A percentile compares a stretch with the other conserved stretches of the same genome.
phyloP scores from a whole-genome alignment of 2,329 filamentous ascomycete species.

The Colletotrichum gloeosporioides region DNA sequence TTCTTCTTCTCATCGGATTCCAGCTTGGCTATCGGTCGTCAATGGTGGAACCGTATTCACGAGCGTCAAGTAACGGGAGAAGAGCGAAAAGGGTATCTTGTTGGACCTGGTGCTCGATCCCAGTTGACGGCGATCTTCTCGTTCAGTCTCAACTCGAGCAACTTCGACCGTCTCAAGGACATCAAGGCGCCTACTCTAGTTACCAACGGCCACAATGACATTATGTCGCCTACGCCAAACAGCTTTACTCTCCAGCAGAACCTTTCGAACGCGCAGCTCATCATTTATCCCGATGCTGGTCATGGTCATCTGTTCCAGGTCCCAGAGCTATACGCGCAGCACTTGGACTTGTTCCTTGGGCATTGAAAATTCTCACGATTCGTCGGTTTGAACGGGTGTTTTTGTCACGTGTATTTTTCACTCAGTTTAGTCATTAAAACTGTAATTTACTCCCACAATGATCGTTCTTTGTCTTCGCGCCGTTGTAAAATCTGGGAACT shows the following conservation, averaged over 20 bases:
- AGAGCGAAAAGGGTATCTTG: background rate
- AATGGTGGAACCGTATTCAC: background rate
- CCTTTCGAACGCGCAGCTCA: background rate
- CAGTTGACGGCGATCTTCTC: background rate
- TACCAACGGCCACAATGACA: background rate
- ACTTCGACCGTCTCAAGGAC: background rate
- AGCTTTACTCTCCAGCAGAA: background rate
- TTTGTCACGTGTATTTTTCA: background rate
- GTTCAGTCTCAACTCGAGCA: background rate
- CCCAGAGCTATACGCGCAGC: background rate
- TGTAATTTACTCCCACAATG: accelerated
- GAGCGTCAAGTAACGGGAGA: background rate
- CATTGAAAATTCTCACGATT: background rate
- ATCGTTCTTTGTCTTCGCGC: background rate
- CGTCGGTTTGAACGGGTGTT: background rate
- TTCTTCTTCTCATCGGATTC: background rate
- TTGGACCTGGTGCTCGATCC: background rate
- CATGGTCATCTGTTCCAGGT: background rate
- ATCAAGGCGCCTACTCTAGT: background rate
- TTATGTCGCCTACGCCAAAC: background rate
- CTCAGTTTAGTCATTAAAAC: background rate
- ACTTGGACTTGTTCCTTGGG: background rate
- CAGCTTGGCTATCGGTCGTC: background rate
- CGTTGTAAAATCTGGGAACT: background rate
- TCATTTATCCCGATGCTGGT: background rate